Conservation (phyloP, 768 basidiomycete species). For the Plicaturopsis crispa region DNA sequence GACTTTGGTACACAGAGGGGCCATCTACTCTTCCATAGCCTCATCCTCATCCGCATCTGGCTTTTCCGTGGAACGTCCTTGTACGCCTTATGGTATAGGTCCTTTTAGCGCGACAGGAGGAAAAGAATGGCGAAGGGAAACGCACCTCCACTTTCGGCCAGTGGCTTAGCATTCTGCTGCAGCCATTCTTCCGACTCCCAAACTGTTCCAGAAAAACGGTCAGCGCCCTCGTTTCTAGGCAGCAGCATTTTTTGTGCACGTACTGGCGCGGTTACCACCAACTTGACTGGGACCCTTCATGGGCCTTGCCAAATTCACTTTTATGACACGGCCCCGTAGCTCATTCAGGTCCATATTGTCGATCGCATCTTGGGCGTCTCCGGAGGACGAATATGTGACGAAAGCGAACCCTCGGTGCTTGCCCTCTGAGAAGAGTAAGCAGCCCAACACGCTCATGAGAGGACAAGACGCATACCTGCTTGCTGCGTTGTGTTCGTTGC, state of each 20-base stretch:
- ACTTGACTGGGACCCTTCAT: conserved; percentile 54
- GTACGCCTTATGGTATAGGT: conserved; percentile 34
- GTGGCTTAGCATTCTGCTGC: conserved; percentile 69
- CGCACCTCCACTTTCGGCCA: conserved; percentile 68
- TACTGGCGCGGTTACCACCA: conserved; percentile 73
- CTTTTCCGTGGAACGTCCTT: conserved; percentile 38
- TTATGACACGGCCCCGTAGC: conserved; percentile 64
- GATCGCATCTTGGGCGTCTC: conserved; percentile 92
- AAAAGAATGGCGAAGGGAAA: conserved; percentile 3
- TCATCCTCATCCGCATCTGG: conserved; percentile 32
- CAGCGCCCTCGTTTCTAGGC: neutral
- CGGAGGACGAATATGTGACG: conserved; percentile 72
- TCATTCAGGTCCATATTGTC: conserved; percentile 99
- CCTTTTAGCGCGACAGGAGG: conserved; percentile 6
- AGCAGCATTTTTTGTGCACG: conserved; percentile 17
- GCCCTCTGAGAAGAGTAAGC: conserved; percentile 34
- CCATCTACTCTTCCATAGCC: conserved; percentile 60
- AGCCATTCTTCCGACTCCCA: conserved; percentile 98
- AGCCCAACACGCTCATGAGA: conserved; percentile 2
- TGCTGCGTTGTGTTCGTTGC: conserved; percentile 61
- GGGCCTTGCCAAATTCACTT: conserved; percentile 81
- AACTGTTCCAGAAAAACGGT: conserved; percentile 38
- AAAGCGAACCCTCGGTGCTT: conserved; percentile 94
- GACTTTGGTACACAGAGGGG: neutral
- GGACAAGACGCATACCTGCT: conserved; percentile 34